A percentile compares a stretch with the other conserved stretches of the same genome.
Evolutionary conservation across 148 eudicot species (phyloP).

Genomic region (Simmondsia chinensis): DNA sequence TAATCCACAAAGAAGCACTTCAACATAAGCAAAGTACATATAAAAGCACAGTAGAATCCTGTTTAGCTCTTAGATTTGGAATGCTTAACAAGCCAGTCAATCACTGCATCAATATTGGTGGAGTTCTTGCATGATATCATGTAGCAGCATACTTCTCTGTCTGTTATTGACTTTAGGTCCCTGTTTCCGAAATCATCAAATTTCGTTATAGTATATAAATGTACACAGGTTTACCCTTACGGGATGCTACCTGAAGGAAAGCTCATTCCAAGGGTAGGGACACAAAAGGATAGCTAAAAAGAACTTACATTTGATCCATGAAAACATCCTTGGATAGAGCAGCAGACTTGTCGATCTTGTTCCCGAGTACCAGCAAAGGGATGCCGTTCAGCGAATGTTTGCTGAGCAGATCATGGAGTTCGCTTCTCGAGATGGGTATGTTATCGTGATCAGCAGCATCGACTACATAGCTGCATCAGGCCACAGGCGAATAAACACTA

Average conservation of each 20-base stretch:
- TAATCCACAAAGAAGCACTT: too few species aligned
- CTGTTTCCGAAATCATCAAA: conserved; percentile 20
- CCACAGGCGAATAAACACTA: too few species aligned
- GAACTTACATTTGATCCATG: conserved; percentile 73
- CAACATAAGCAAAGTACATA: too few species aligned
- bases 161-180: conserved; percentile 41
- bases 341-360: conserved; percentile 85
- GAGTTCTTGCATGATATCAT: conserved; percentile 90
- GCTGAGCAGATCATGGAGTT: conserved; percentile 66
- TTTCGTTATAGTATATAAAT: too few species aligned
- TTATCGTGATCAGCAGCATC: conserved; percentile 93
- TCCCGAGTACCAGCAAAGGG: conserved; percentile 78
- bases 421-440: conserved; percentile 61
- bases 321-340: conserved; percentile 75
- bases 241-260: too few species aligned
- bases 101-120: conserved; percentile 47
- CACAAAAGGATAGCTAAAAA: not conserved
- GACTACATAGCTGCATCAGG: conserved; percentile 78
- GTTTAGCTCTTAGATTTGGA: too few species aligned
- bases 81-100: conserved; percentile 83
- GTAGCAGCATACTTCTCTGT: conserved; percentile 75
- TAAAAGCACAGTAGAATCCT: too few species aligned
- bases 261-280: not conserved
- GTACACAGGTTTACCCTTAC: too few species aligned
- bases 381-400: conserved; percentile 69